phyloP scores from a whole-genome alignment of 306 rosid species.

The Canavalia ensiformis region DNA sequence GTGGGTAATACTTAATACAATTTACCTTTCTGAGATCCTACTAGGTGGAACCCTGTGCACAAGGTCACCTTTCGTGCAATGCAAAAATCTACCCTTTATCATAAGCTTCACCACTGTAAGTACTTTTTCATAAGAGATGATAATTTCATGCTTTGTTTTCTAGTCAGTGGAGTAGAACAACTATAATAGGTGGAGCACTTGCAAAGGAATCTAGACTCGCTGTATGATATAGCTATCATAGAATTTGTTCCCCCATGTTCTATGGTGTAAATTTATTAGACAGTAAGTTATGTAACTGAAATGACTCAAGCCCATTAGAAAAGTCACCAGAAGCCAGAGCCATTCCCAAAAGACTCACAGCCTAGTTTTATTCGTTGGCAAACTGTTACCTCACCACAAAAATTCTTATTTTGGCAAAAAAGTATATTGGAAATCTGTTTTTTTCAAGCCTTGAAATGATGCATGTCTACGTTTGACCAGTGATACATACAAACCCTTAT shows the following conservation, averaged over 20 bases:
- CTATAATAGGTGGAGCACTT: constrained; percentile 38
- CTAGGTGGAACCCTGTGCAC: background rate
- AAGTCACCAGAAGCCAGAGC: too few relatives aligned
- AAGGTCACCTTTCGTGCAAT: background rate
- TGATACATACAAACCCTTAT: background rate
- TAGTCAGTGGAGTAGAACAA: constrained; percentile 12
- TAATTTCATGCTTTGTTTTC: constrained; percentile 4
- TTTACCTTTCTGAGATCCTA: background rate
- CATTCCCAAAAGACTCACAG: background rate
- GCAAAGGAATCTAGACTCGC: constrained; percentile 30
- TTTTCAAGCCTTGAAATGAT: background rate
- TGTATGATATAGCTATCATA: constrained; percentile 19
- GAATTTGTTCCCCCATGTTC: constrained; percentile 40
- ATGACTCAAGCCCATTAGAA: constrained; percentile 9
- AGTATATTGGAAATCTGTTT: background rate
- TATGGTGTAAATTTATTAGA: constrained; percentile 8
- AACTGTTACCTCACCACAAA: background rate
- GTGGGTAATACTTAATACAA: background rate
- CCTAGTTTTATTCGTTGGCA: background rate
- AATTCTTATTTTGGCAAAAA: background rate
- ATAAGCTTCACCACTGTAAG: constrained; percentile 13
- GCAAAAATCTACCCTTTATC: background rate
- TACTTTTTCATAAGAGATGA: constrained; percentile 6
- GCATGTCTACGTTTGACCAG: background rate
- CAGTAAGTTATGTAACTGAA: constrained; percentile 18